These are phyloP conservation scores for Coelastrella sp. DNA, from an alignment of 139 green algal species.

Conservation along the genomic window DNA sequence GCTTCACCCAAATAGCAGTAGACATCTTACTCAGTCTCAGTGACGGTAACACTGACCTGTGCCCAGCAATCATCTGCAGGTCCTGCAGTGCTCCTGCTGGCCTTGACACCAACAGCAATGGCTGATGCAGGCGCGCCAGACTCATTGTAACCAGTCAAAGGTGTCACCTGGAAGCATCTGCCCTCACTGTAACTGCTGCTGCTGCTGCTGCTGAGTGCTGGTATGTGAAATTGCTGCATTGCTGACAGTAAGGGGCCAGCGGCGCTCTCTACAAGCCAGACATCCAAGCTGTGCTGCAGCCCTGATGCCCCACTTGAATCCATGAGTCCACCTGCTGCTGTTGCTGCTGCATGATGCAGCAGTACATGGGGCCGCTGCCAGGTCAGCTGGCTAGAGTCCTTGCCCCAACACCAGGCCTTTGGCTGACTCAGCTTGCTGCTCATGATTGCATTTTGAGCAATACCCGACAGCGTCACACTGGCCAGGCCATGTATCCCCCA, in stretches of 20 bases:
- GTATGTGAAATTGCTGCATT: conserved; percentile 14
- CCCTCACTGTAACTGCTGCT: conserved; percentile 5
- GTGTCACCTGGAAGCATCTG: conserved; percentile 26
- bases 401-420: conserved; percentile 69
- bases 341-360: conserved; percentile 11
- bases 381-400: background rate
- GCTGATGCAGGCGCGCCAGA: conserved; percentile 3
- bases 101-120: conserved; percentile 7
- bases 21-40: too few relatives aligned
- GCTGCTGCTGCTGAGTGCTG: conserved; percentile 32
- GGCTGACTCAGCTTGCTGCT: conserved; percentile 26
- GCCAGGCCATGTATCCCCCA: conserved; percentile 73
- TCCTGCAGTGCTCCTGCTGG: background rate
- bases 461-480: conserved; percentile 64
- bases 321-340: background rate
- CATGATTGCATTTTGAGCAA: conserved; percentile 50
- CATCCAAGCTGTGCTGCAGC: conserved; percentile 18
- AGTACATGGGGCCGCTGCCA: conserved; percentile 37
- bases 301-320: background rate
- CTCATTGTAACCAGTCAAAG: conserved; percentile 37
- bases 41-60: conserved; percentile 6
- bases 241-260: conserved; percentile 29
- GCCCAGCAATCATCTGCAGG: conserved; percentile 4
- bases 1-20: too few relatives aligned
- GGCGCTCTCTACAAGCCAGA: conserved; percentile 24